Evolutionary conservation across 129 eudicot species (phyloP), one percentile per base, ranked within the genome.

Genomic region (Escallonia rubra): DNA sequence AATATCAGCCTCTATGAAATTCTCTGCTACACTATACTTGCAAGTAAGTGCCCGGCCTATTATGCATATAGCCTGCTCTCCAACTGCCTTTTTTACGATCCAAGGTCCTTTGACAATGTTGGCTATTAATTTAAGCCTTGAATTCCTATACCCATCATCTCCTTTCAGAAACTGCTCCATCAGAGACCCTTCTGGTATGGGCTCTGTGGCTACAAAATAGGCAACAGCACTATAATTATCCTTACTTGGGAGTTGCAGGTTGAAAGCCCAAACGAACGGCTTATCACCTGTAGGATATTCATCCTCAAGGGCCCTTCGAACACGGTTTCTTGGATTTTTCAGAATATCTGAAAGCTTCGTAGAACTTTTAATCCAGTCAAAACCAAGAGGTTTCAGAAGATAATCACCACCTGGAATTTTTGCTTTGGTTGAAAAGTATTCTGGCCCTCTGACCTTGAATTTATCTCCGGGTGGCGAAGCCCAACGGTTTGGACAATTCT

Each of bases 41-140:
- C 89, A 83, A 5, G 75, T 57, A 50, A 83, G 85, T 8, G 82
- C 82, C 38, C 85, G 67, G 13, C 85, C 89, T 34, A 83, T 76
- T 8, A 83, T 14, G 64, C 89, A 83, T 38, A 83, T 79, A 54
- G 89, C 85, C 70, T 83, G 89, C 70, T 83, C 89, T 2, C 88
- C 88, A 43, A 83, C 84, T 3, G 88, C 77, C 68, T 68, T 83
- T 53, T 64, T 83, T 48, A 79, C 89, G 16, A 83, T 64, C 89
- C 89, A 83, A 34, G 89, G 89, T 43, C 89, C 89, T 41, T 79
- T 72, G 44, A 73, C 85, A 34, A 83, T 76, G 51, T 83, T 83
- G 43, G 89, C 85, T 44, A 79, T 83, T 72, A 83, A 56, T 45
- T 83, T 83, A 41, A 83, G 67, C 63, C 85, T 79, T 39, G 82